phyloP scores from a whole-genome alignment of 108 stramenopile species.

The Aurantiochytrium sp. region DNA sequence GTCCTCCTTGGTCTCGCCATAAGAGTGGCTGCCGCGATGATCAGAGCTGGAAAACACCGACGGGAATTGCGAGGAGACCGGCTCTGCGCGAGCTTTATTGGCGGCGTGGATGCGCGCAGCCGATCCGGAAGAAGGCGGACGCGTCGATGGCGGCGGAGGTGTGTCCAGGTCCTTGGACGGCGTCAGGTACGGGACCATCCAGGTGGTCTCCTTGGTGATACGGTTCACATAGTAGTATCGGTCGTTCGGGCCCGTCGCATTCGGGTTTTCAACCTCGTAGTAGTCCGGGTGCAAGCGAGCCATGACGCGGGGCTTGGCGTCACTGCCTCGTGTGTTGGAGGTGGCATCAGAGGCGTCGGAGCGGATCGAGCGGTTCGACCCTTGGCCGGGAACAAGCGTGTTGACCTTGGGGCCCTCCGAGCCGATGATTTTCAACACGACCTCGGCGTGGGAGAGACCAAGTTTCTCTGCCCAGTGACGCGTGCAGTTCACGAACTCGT shows the following conservation, averaged over 20 bases:
- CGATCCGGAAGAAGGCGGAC: neutral
- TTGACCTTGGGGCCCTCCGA: conserved; percentile 15
- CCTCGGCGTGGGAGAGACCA: conserved; percentile 17
- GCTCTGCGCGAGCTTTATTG: neutral
- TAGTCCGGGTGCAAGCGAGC: neutral
- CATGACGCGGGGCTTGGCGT: neutral
- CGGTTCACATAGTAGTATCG: neutral
- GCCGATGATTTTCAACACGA: conserved; percentile 5
- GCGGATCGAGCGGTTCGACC: neutral
- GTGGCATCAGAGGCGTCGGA: neutral
- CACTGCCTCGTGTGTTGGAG: neutral
- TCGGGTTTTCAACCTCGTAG: conserved; percentile 11
- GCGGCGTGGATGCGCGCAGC: neutral
- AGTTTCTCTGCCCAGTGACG: conserved; percentile 20
- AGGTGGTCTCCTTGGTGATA: neutral
- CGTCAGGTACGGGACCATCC: neutral
- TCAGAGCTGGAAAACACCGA: neutral
- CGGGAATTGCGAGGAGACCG: neutral
- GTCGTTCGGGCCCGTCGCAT: neutral
- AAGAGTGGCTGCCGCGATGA: neutral
- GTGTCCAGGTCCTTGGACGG: neutral
- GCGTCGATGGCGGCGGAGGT: neutral
- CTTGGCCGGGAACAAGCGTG: conserved; percentile 27
- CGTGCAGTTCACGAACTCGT: conserved; percentile 25
- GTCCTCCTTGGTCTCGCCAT: neutral